A percentile compares a stretch with the other conserved stretches of the same genome.
Evolutionary conservation across 768 basidiomycete genomes (phyloP).

Genomic region (Clitopilus hobsonii): DNA sequence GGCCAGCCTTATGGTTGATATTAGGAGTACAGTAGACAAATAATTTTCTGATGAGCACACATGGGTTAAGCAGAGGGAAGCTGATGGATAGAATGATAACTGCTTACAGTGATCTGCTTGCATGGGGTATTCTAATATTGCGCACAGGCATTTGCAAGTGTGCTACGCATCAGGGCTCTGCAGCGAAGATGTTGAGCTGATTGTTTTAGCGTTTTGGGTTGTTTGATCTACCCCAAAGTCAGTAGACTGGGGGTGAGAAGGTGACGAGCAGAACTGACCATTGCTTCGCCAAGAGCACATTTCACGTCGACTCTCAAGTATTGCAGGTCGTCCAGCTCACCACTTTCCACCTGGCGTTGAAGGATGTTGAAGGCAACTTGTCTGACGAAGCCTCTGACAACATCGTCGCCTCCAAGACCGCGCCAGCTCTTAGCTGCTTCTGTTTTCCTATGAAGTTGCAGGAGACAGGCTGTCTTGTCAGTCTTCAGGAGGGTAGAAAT

Average conservation of each 20-base stretch:
- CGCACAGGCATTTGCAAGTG: slow-evolving; percentile 5
- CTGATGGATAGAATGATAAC: background rate
- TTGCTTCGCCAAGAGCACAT: slow-evolving; percentile 12
- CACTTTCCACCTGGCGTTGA: slow-evolving; percentile 9
- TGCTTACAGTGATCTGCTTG: background rate
- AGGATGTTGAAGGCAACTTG: slow-evolving; percentile 13
- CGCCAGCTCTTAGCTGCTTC: slow-evolving; percentile 13
- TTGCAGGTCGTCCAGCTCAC: slow-evolving; percentile 7
- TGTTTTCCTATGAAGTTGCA: slow-evolving; percentile 5
- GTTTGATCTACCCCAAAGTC: slow-evolving; percentile 5
- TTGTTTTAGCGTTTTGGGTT: slow-evolving; percentile 14
- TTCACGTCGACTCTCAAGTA: slow-evolving; percentile 11
- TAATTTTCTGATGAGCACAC: too few relatives aligned
- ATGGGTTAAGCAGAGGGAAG: too few relatives aligned
- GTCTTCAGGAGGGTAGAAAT: background rate
- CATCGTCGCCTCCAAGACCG: slow-evolving; percentile 8
- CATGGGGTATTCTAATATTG: background rate
- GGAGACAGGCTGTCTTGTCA: background rate
- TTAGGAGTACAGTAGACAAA: too few relatives aligned
- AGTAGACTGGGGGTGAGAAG: background rate
- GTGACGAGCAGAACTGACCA: slow-evolving; percentile 3
- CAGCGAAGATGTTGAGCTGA: slow-evolving; percentile 16
- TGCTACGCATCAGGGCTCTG: slow-evolving; percentile 10
- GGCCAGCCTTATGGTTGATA: too few relatives aligned
- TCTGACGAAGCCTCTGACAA: slow-evolving; percentile 12